Percentiles rank a stretch among this genome's conserved stretches.
Evolutionary conservation across 176 grass and related monocot genomes (phyloP).

Genomic region (Oropetium thomaeum): DNA sequence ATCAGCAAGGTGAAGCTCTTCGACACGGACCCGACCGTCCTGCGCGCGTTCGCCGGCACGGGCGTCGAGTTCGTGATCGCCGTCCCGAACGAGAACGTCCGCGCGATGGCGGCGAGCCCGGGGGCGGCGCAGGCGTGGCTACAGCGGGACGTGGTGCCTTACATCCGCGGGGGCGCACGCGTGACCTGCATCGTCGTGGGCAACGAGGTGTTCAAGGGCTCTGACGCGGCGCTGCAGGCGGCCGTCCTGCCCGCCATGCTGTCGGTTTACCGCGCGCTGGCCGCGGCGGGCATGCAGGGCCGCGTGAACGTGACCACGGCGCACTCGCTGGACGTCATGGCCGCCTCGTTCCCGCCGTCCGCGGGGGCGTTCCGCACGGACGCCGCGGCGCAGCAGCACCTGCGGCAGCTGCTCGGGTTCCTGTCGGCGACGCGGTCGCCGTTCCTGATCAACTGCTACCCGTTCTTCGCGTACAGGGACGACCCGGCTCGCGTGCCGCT

Average conservation of each 20-base stretch:
- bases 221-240: conserved; percentile 34
- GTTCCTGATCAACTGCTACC: conserved; percentile 79
- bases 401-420: conserved; percentile 55
- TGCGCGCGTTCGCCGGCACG: conserved; percentile 57
- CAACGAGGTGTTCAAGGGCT: conserved; percentile 71
- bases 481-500: conserved; percentile 52
- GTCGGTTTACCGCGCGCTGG: conserved; percentile 54
- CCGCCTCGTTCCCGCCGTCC: conserved; percentile 64
- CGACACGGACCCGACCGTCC: conserved; percentile 58
- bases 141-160: conserved; percentile 39
- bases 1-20: conserved; percentile 77
- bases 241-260: conserved; percentile 60
- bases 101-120: conserved; percentile 31
- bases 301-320: conserved; percentile 62
- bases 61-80: conserved; percentile 68
- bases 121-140: conserved; percentile 57
- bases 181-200: conserved; percentile 76
- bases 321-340: conserved; percentile 62
- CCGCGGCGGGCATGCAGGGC: conserved; percentile 35
- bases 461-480: conserved; percentile 70
- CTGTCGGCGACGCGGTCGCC: conserved; percentile 50
- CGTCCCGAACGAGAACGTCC: conserved; percentile 59
- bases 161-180: conserved; percentile 43
- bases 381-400: conserved; percentile 41
- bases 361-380: conserved; percentile 44